Conservation (phyloP, 2,329 filamentous ascomycete species). For the Cladophialophora yegresii region DNA sequence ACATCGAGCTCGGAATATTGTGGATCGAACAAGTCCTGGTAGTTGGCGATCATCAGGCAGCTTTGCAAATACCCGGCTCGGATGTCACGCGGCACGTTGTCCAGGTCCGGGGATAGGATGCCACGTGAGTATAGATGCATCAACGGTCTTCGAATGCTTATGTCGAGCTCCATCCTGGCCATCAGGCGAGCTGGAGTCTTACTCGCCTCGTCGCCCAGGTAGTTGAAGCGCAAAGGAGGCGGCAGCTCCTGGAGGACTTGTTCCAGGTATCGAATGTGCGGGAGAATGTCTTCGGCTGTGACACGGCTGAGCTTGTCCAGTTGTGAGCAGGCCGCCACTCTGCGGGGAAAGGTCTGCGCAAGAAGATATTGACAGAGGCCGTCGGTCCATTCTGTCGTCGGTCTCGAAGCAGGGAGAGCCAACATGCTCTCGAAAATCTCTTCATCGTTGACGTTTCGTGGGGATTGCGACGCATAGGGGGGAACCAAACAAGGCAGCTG, state of each 20-base stretch:
- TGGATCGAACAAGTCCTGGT: slow-evolving; percentile 42
- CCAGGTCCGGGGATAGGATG: slow-evolving; percentile 23
- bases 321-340: slow-evolving; percentile 30
- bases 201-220: slow-evolving; percentile 27
- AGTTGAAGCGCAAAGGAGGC: slow-evolving; percentile 31
- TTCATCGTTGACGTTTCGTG: slow-evolving; percentile 34
- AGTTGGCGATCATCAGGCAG: slow-evolving; percentile 38
- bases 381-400: slow-evolving; percentile 35
- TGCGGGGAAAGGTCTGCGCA: slow-evolving; percentile 31
- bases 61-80: slow-evolving; percentile 37
- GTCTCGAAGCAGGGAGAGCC: slow-evolving; percentile 19
- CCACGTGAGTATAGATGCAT: slow-evolving; percentile 39
- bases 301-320: slow-evolving; percentile 21
- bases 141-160: slow-evolving; percentile 39
- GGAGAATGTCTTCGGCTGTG: slow-evolving; percentile 27
- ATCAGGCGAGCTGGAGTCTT: slow-evolving; percentile 35
- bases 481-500: slow-evolving; percentile 34
- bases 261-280: slow-evolving; percentile 32
- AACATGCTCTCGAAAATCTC: slow-evolving; percentile 29
- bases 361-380: slow-evolving; percentile 35
- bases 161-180: slow-evolving; percentile 38
- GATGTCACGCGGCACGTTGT: slow-evolving; percentile 34
- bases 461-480: slow-evolving; percentile 25
- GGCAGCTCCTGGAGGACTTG: slow-evolving; percentile 33
- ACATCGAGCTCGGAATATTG: slow-evolving; percentile 38